Conservation (phyloP, 371 early-diverging fungal genomes). For the Saksenaea oblongispora region DNA sequence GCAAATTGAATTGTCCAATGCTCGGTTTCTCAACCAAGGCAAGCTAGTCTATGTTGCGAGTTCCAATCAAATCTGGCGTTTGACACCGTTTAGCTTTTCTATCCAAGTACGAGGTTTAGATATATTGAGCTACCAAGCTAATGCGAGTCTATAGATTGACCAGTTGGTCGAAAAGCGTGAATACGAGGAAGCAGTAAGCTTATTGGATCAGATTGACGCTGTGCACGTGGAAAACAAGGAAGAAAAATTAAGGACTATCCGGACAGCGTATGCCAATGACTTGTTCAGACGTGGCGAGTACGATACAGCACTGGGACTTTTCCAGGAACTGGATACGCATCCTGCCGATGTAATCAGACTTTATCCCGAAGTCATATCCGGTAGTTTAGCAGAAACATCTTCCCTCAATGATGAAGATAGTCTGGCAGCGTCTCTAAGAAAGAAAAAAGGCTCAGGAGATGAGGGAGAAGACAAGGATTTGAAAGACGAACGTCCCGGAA, state of each 20-base stretch:
- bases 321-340: slow-evolving; percentile 80
- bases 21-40: slow-evolving; percentile 65
- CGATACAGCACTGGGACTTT: slow-evolving; percentile 75
- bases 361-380: slow-evolving; percentile 75
- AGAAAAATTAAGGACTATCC: slow-evolving; percentile 63
- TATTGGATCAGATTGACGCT: slow-evolving; percentile 86
- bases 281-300: slow-evolving; percentile 77
- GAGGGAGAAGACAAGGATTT: slow-evolving; percentile 5
- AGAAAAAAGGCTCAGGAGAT: slow-evolving; percentile 15
- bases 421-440: slow-evolving; percentile 8
- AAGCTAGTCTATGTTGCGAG: slow-evolving; percentile 83
- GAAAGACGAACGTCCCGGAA: slow-evolving; percentile 26
- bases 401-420: slow-evolving; percentile 14
- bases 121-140: background rate
- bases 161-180: slow-evolving; percentile 76
- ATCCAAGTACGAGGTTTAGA: slow-evolving; percentile 66
- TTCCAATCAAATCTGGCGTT: slow-evolving; percentile 77
- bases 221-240: slow-evolving; percentile 80
- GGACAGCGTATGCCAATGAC: slow-evolving; percentile 84
- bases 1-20: slow-evolving; percentile 64
- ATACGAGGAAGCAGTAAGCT: slow-evolving; percentile 84
- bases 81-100: slow-evolving; percentile 84
- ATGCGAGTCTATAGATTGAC: slow-evolving; percentile 56
- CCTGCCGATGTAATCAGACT: slow-evolving; percentile 84
- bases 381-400: slow-evolving; percentile 22